Base-by-base conservation (phyloP, 495 filamentous ascomycete genomes). In the Penicillium bovifimosum region DNA sequence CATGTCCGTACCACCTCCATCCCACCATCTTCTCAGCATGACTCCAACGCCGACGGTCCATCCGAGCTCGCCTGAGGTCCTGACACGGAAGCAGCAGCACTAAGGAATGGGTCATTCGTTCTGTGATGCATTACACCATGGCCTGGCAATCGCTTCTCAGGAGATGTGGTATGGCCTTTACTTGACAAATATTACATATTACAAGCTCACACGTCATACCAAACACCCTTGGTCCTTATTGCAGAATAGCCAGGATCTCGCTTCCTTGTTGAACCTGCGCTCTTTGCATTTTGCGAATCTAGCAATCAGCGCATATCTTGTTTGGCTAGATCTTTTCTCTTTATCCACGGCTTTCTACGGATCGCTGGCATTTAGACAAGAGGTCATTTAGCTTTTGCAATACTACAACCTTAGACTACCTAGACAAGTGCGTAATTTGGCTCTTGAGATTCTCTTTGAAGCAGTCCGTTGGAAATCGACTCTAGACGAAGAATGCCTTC, bases 11-110 rank as follows among this genome's bases (percentile, higher is more conserved):
- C 64, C 69, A 14, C 60, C 67, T 5, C 62, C 65, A 0, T 63
- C 61, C 31, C 62, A 61, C 38, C 56, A 65, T 31, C 41, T 55
- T n/a, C 60, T 70, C 6, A 65, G 54, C 34, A 67, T 70, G 67
- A 70, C 67, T 14, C 60, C 65, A 9, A 53, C 67, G 13, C 57
- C 63, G 11, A 52, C 56, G 3, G 27, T 57, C 6, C 38, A 57
- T 20, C 50, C 50, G 35, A 60, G 36, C 49, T 65, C 58, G 17
- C 52, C 60, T 53, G 63, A 68, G 1, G 14, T 38, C 1, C 17
- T 52, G 5, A 32, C 42, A n/a, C 61, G 48, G 1, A 64, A 59
- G 55, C n/a, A 34, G 29, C 50, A 50, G 18, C 17, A 55, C 14
- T 63, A 32, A 62, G 3, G 17, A 50, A 34, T 26, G 13, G 20